Base-by-base conservation (phyloP, 345 rosid genomes). In the Cardamine chenopodiifolia region DNA sequence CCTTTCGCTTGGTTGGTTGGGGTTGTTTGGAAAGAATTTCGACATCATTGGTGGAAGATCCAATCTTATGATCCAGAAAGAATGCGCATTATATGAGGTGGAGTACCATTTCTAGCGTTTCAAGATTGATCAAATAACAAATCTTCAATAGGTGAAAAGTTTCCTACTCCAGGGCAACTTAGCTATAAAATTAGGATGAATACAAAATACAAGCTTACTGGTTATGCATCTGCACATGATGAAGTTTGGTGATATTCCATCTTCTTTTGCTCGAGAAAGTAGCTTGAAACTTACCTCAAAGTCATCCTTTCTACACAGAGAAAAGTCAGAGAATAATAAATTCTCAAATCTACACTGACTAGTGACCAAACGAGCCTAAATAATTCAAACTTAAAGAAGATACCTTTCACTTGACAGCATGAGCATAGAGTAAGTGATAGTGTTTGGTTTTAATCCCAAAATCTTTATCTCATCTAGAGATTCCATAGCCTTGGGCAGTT, bases 331-430 rank as follows among this genome's bases (percentile, higher is more conserved):
- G 13, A 50, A 47, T 19, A 28, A 32, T 32, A 19, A 71, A 52
- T 23, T 66, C 23, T 50, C 40, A 66, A 71, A 71, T 59, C 40
- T 57, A 59, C 9, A 37, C 40, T 71, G 28, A 58, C 20, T 58
- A 72, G 59, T 64, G 62, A 74, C 8, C 48, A 59, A 75, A 70
- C 45, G 45, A 68, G 31, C 47, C 28, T 31, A 45, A 53, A 62
- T 71, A 75, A 72, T 25, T 22, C 7, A 69, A 73, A 7, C 25
- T 49, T 29, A 39, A 62, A 26, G 19, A 35, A 67, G 82, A 59
- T 82, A 91, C 98, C 80, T 89, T 72, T 94, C 95, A 79, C 97
- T 85, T 71, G 93, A 96, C 76, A 86, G 91, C 72, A 85, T 63
- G 76, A 94, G 95, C 73, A 88, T 78, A 3, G 97, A 89, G 83